Base-by-base conservation (phyloP, 2,329 filamentous ascomycete genomes). In the Colletotrichum eremochloae region DNA sequence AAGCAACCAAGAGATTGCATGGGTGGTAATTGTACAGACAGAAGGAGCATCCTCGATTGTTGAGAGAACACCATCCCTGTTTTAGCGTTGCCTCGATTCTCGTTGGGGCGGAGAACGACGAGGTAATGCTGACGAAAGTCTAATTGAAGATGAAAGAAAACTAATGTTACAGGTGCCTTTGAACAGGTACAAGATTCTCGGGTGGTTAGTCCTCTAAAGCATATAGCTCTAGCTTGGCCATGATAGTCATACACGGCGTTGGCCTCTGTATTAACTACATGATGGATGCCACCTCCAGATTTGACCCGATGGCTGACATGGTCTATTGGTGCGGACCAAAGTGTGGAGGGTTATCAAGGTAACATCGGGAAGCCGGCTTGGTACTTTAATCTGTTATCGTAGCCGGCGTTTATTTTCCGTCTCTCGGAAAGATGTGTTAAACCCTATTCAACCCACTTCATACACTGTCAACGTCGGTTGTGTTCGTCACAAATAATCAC, bases 81-180 rank as follows among this genome's bases (percentile, higher is more conserved):
- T n/a, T 24, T 5, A 12, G n/a, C 46, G 46, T 24, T 20, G 46
- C n/a, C 7, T 5, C 1, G 24, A 24, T 48, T 48, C 20, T 12
- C 5, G n/a, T n/a, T 5, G 46, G n/a, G 46, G 42, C 46, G 9
- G 9, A 48, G n/a, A n/a, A n/a, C 18, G 20, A 46, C 44, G 14
- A 48, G 20, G 46, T 48, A 8, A 20, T 12, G 24, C 2, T 7
- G 20, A 12, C n/a, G 8, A 48, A n/a, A 48, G 15, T 48, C 8
- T 15, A n/a, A 24, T 18, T 12, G 5, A 8, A 11, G 4, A 24
- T 5, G 9, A 20, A n/a, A 48, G 9, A 48, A 6, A 5, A 11
- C 2, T 12, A 1, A 48, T 24, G 46, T 48, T 4, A 4, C n/a
- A 2, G 20, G 2, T n/a, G 11, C 1, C n/a, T 12, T 3, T 0